Percentiles rank a stretch among this genome's conserved stretches.
Conservation (phyloP, 495 filamentous ascomycete genomes). For the Penicillium silybi region DNA sequence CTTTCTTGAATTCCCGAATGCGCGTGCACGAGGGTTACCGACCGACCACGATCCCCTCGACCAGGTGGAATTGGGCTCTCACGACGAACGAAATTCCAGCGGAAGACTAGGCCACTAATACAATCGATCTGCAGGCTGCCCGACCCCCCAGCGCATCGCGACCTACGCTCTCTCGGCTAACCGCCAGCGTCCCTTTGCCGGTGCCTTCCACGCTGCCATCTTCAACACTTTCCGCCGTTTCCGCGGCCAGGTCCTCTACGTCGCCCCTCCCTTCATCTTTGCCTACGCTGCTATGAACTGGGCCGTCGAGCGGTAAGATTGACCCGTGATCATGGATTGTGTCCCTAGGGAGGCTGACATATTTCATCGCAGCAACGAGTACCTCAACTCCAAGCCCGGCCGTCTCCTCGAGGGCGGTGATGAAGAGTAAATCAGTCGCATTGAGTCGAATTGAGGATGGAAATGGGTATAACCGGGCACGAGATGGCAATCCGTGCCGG, state of each 20-base stretch:
- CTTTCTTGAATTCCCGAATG: constrained; percentile 13
- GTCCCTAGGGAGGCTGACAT: not conserved
- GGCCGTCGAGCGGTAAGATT: constrained; percentile 72
- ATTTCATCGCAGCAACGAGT: constrained; percentile 65
- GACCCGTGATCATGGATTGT: not conserved
- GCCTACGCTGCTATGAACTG: constrained; percentile 80
- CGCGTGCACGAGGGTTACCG: constrained; percentile 3
- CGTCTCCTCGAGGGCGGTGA: constrained; percentile 47
- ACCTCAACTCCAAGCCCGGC: constrained; percentile 86
- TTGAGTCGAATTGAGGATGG: constrained; percentile 5
- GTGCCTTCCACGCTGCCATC: constrained; percentile 57
- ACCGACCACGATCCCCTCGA: not conserved
- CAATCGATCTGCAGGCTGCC: constrained; percentile 30
- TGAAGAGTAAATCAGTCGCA: constrained; percentile 33
- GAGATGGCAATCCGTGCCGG: constrained; percentile 1
- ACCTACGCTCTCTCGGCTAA: constrained; percentile 61
- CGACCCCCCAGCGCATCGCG: constrained; percentile 59
- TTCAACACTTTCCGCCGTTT: constrained; percentile 60
- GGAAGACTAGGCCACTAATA: constrained; percentile 1
- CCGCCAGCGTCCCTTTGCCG: constrained; percentile 61
- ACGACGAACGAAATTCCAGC: not conserved
- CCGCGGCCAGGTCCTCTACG: constrained; percentile 71
- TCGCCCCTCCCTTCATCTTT: constrained; percentile 68
- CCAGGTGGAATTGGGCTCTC: not conserved
- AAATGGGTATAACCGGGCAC: constrained; percentile 17